Percentiles rank a stretch among this genome's conserved stretches.
These are phyloP conservation scores for Fraxinus sp. DNA, from an alignment of 305 asterid genomes.

Conservation along the genomic window DNA sequence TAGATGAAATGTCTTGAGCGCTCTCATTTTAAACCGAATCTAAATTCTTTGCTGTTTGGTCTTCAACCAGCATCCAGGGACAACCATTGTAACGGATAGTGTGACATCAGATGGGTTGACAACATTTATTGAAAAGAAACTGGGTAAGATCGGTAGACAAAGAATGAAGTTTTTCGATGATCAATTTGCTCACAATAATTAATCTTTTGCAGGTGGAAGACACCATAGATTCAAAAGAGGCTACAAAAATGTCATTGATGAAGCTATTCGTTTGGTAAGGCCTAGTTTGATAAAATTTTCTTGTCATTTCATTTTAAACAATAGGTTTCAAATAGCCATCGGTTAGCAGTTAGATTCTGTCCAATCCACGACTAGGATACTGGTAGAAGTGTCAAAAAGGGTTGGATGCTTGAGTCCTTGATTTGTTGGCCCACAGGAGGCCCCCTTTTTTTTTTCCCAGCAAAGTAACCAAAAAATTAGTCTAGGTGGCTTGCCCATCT, in stretches of 20 bases:
- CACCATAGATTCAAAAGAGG: conserved; percentile 98
- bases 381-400: neutral
- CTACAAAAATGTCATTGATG: conserved; percentile 98
- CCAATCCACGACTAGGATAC: neutral
- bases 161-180: conserved; percentile 13
- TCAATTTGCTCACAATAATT: conserved; percentile 30
- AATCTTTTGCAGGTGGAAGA: conserved; percentile 67
- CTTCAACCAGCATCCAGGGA: conserved; percentile 83
- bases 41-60: conserved; percentile 28
- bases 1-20: conserved; percentile 13
- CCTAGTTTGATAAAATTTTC: conserved; percentile 13
- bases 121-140: conserved; percentile 80
- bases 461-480: neutral
- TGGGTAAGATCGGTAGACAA: conserved; percentile 54
- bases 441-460: neutral
- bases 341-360: conserved; percentile 11
- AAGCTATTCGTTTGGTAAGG: conserved; percentile 89
- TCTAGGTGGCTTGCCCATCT: neutral
- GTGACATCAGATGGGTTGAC: conserved; percentile 98
- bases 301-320: neutral
- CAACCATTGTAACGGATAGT: conserved; percentile 93
- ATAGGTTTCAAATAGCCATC: neutral
- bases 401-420: neutral
- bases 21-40: conserved; percentile 21
- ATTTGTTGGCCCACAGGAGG: neutral